Evolutionary conservation across 345 rosid species (phyloP), one percentile per base, ranked within the genome.

Genomic region (Brassica juncea): DNA sequence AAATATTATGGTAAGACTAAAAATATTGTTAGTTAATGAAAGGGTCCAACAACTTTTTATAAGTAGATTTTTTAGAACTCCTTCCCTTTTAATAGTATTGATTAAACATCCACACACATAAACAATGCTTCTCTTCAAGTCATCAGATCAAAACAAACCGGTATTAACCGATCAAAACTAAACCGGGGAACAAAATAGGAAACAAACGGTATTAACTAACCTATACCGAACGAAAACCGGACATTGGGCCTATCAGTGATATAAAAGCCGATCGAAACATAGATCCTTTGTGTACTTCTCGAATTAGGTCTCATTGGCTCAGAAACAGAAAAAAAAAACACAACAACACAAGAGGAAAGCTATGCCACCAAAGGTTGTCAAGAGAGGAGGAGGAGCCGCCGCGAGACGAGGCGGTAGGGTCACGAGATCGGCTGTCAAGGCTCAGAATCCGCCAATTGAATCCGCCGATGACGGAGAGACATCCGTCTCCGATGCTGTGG

Each of bases 291-390:
- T 37, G 0, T 14, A 25, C 27, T 49, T 63, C 64, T 74, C 68
- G 63, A 75, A 70, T 75, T 70, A 14, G 3, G 2, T 55, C 60
- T 3, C 44, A 31, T 55, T 68, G 4, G 16, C 19, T 42, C 9
- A 10, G 9, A 2, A 37, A 64, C 12, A 39, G 9, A 44, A 44
- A 44, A 44, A 4, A 1, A 57, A 5, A 15, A 42, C 2, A 37
- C 8, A 39, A 9, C 2, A 9, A 9, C 44, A 39, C 47, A 39
- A 3, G 11, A 9, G 30, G 66, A 68, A 27, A 67, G 73, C 31
- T 23, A 94, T 94, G 98, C 94, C 97, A 80, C 98, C 98, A 6
- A 83, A 90, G 68, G 71, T 76, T 27, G 87, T 85, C 68, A 94
- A 94, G 82, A 88, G 94, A 49, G 55, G 57, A 14, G 66, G 42